Base-by-base conservation (phyloP, 2,329 filamentous ascomycete genomes). In the Aspergillus tamarii region DNA sequence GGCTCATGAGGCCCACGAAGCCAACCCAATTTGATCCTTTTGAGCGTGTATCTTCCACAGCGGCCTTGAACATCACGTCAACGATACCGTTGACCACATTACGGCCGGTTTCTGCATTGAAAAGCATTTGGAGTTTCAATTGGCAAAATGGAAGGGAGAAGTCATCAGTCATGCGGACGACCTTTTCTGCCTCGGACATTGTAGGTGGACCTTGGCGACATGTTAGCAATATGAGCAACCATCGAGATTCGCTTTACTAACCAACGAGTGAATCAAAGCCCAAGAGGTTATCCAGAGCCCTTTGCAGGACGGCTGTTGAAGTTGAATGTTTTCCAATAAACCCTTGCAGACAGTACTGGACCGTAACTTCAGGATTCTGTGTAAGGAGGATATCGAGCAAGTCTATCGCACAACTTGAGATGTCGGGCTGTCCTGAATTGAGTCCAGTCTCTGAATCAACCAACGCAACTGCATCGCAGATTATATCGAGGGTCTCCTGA, bases 101-200 rank as follows among this genome's bases (percentile, higher is more conserved):
- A 9, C 69, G 65, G 21, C 69, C 67, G 10, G 73, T 64, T 26
- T 74, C 73, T 23, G 69, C 71, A 39, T 74, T 73, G 64, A 81
- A 79, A 19, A 80, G 67, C n/a, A 78, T 66, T 59, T 79, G 77
- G 12, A 81, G 70, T 62, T 81, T 80, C 63, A 81, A 64, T 53
- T 80, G 77, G 55, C 78, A 80, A 48, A 80, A 77, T 6, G 80
- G 77, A 30, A 82, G 72, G 11, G 80, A 82, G 62, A 82, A 79
- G 60, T 80, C 74, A 63, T 79, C 75, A 12, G 77, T 76, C 65
- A 74, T 74, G 16, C 70, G 67, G 41, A 80, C 72, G 19, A 78
- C 74, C 55, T 71, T 71, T 55, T 79, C 74, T 5, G 77, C 74
- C 50, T 78, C 73, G 9, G 68, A 69, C 16, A 77, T 66, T 32